Evolutionary conservation across 2,329 filamentous ascomycete genomes (phyloP).

Genomic region (Paecilomyces variotii): DNA sequence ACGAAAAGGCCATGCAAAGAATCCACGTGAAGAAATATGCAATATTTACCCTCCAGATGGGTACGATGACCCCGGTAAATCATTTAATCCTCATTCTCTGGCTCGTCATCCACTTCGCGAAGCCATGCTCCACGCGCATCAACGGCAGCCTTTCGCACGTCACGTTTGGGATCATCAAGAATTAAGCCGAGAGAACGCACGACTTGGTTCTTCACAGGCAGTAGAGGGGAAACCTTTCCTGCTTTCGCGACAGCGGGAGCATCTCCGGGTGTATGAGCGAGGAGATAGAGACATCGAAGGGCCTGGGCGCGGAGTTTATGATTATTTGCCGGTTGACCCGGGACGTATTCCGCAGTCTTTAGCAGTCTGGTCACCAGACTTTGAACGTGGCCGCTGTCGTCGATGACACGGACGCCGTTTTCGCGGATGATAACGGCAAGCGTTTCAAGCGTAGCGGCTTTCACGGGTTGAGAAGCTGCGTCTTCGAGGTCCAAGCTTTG

Average conservation of each 20-base stretch:
- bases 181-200: conserved; percentile 46
- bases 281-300: conserved; percentile 30
- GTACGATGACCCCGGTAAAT: neutral
- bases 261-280: conserved; percentile 22
- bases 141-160: conserved; percentile 55
- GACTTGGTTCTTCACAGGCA: conserved; percentile 51
- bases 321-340: conserved; percentile 10
- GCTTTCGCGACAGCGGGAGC: conserved; percentile 16
- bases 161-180: conserved; percentile 56
- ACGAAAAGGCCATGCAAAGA: neutral
- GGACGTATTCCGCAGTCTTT: conserved; percentile 30
- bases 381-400: conserved; percentile 47
- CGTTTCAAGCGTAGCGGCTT: conserved; percentile 53
- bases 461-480: conserved; percentile 44
- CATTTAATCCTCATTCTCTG: conserved; percentile 46
- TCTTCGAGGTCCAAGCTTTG: conserved; percentile 52
- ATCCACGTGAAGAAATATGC: neutral
- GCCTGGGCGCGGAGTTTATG: conserved; percentile 26
- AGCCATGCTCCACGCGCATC: conserved; percentile 55
- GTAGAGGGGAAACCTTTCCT: conserved; percentile 36
- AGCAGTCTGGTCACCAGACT: conserved; percentile 51
- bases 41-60: neutral
- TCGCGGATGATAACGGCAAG: conserved; percentile 52
- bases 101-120: conserved; percentile 49
- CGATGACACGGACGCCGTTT: conserved; percentile 43